Base-by-base conservation (phyloP, 225 moss, liverwort and hornwort species). In the Takakia lepidozioides region DNA sequence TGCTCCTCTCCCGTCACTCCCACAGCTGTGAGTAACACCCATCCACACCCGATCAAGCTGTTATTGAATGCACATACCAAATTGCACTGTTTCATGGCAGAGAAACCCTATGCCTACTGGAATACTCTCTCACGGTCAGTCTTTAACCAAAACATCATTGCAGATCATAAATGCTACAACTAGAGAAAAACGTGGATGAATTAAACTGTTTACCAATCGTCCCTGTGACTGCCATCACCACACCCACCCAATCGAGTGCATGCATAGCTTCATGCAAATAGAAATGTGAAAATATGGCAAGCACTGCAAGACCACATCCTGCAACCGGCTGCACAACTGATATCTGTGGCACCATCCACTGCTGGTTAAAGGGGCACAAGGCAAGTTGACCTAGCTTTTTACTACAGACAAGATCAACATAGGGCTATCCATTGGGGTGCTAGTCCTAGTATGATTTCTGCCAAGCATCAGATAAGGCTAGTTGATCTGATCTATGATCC, bases 191-290 rank as follows among this genome's bases (percentile, higher is more conserved):
- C n/a, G n/a, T n/a, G 3, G 20, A 41, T 41, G n/a, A 20, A 41
- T 41, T 41, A 16, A 6, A 17, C 17, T 41, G 8, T 38, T 61
- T 76, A 93, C 93, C 93, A 56, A 93, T 66, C 23, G 93, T 86
- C 69, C 93, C 93, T 60, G 79, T 73, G 67, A 81, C 83, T 60
- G 93, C 93, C 79, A 89, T 60, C 28, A 65, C 35, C 4, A 93
- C 89, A 60, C 88, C 93, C 9, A 84, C 58, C 93, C 93, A 93
- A 71, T 93, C 93, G 17, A 93, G 63, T 43, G 83, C 83, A 51
- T 93, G 86, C 93, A 93, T 93, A 27, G 83, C 75, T 70, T 93
- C 93, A 68, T 89, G 93, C 61, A 93, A 64, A 58, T 93, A 89
- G 43, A 88, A 93, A 71, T 89, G 93, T 36, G 93, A 93, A 64